These are phyloP conservation scores for Phytophthora brassicae DNA, from an alignment of 352 stramenopile genomes.

Conservation along the genomic window DNA sequence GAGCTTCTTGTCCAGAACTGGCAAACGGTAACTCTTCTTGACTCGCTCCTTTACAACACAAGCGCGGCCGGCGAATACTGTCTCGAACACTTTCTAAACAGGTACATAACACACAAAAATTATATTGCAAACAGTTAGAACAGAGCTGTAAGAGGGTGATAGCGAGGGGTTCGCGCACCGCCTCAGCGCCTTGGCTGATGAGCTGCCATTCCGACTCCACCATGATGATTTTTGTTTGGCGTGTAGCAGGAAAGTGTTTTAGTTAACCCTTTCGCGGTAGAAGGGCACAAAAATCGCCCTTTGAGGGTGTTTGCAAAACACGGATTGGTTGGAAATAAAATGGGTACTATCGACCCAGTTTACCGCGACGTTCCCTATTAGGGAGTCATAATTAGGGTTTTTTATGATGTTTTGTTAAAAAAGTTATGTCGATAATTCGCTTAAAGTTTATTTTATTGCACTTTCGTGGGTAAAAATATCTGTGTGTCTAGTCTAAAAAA, in stretches of 20 bases:
- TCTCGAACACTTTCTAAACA: constrained; percentile 77
- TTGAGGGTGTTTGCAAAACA: too few species aligned
- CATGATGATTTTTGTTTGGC: constrained; percentile 31
- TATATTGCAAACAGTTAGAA: neutral
- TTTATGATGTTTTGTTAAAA: too few species aligned
- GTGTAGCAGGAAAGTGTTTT: neutral
- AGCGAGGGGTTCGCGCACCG: constrained; percentile 32
- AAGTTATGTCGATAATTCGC: too few species aligned
- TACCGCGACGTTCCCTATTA: too few species aligned
- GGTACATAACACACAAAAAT: too few species aligned
- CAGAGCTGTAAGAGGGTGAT: neutral
- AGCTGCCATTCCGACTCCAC: constrained; percentile 55
- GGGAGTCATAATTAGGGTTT: too few species aligned
- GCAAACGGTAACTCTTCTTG: constrained; percentile 80
- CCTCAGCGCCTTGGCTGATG: constrained; percentile 82
- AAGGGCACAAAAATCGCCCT: too few species aligned
- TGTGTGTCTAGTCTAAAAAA: constrained; percentile 12
- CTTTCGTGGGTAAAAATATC: neutral
- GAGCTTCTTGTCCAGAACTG: constrained; percentile 78
- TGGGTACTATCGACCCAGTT: too few species aligned
- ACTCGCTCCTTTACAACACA: constrained; percentile 86
- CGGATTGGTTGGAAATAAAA: neutral
- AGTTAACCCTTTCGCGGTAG: too few species aligned
- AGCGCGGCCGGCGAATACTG: constrained; percentile 55
- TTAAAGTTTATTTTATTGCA: too few species aligned